Evolutionary conservation across 768 basidiomycete species (phyloP), one percentile per base, ranked within the genome.

Genomic region (Suillus tomentosus): DNA sequence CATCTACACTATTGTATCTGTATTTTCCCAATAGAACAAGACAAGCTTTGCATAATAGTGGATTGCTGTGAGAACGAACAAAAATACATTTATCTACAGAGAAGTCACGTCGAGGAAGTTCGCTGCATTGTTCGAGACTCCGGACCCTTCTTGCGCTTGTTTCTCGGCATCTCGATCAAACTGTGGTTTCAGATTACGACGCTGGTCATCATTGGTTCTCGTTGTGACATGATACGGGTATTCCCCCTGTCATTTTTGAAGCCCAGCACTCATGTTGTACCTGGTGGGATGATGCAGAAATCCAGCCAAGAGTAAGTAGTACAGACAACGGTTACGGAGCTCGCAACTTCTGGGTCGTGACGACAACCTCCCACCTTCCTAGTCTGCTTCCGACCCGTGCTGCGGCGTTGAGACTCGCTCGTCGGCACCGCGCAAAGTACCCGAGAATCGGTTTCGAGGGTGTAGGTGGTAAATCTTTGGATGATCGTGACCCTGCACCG

Each of bases 311-410:
- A 14, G 3, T 31, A 31, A 31, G 31, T 31, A 31, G 31, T 22
- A 6, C 17, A 50, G 13, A 24, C 48, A 50, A 10, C 9, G 10
- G 1, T 37, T 37, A 10, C 36, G 15, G 51, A 34, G 53, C 19
- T n/a, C 19, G 31, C 34, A 36, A 34, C 53, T 70, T 66, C 65
- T 51, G 40, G 56, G 59, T 72, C 70, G 57, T 64, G 68, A 8
- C 51, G 31, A 53, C 5, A 53, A 17, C 27, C 27, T 7, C 5
- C 31, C 31, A 3, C 31, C 31, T 31, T 31, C 31, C 31, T 31
- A 31, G 5, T 31, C 6, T 31, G 31, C 31, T 31, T 31, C 31
- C 15, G 50, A 51, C 36, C 36, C 36, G 10, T 37, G 24, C 8
- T 27, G 14, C 15, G 14, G 48, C 22, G 3, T 19, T 24, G 13